Evolutionary conservation across 176 grass and related monocot species (phyloP), one percentile per base, ranked within the genome.

Genomic region (Juncus inflexus): DNA sequence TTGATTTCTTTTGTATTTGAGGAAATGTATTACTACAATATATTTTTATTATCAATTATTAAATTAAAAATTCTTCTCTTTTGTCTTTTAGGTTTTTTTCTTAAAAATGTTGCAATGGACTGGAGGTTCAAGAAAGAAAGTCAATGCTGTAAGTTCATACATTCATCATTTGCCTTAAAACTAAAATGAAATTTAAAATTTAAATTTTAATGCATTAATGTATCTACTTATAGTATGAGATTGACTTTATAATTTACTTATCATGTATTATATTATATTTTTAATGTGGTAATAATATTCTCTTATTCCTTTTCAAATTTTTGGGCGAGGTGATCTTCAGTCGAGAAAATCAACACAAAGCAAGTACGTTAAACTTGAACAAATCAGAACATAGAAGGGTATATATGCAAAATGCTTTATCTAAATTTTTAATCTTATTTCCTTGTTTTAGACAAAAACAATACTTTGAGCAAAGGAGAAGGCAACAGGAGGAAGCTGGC

Each of bases 391-490:
- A 71, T 12, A 42, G 6, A 40, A 45, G 40, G 37, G 36, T 52
- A 4, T 47, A 38, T 83, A 76, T 72, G 43, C 43, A 47, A 47
- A 47, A 47, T 6, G 9, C 43, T 47, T 47, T 47, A 47, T 47
- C 43, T 9, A 47, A 5, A 47, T 47, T 47, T 47, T 47, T 47
- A 5, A 47, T 47, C 9, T 47, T 47, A 6, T 47, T 47, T 47
- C 43, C 43, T 47, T 12, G 45, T 37, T 49, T 53, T 65, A 97
- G 94, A 57, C 94, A 97, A 81, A 91, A 84, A 60, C 94, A 91
- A 67, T 97, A 92, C 77, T 97, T 97, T 55, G 85, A 97, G 19
- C 88, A 91, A 66, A 97, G 87, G 80, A 89, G 85, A 77, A 70
- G 83, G 51, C 87, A 80, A 41, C 87, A 91, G 41, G 82, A 89